A percentile compares a stretch with the other conserved stretches of the same genome.
Conservation (phyloP, 768 basidiomycete genomes). For the Boletellus ananas region DNA sequence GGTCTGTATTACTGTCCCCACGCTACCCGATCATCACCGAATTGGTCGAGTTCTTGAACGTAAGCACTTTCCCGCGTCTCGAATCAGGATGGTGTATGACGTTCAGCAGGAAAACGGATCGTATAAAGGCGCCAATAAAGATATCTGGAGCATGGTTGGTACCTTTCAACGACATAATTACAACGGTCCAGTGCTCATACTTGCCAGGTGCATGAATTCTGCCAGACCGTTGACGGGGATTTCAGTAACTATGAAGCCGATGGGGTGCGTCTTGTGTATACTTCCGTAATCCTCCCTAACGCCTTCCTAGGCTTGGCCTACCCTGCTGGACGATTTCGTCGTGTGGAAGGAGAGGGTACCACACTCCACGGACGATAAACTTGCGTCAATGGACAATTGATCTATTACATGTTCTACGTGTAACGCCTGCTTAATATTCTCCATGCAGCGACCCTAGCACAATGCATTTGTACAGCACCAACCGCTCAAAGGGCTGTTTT, state of each 20-base stretch:
- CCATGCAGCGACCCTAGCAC: slow-evolving; percentile 10
- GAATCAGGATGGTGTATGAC: not conserved
- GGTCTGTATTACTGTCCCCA: slow-evolving; percentile 70
- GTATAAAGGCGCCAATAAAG: slow-evolving; percentile 80
- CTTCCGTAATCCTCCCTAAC: slow-evolving; percentile 2
- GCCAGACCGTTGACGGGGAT: slow-evolving; percentile 53
- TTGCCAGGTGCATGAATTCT: slow-evolving; percentile 72
- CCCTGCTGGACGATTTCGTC: slow-evolving; percentile 76
- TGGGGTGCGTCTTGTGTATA: slow-evolving; percentile 48
- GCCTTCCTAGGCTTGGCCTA: slow-evolving; percentile 68
- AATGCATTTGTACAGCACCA: not conserved
- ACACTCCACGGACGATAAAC: not conserved
- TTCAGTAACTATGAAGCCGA: slow-evolving; percentile 71
- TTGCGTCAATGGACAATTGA: slow-evolving; percentile 6
- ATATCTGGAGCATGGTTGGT: slow-evolving; percentile 81
- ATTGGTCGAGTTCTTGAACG: slow-evolving; percentile 62
- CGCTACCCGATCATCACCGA: slow-evolving; percentile 65
- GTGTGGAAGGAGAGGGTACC: slow-evolving; percentile 48
- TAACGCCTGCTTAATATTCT: slow-evolving; percentile 15
- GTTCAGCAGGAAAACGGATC: slow-evolving; percentile 40
- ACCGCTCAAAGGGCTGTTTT: not conserved
- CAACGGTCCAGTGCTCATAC: not conserved
- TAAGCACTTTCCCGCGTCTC: slow-evolving; percentile 29
- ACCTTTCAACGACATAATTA: not conserved
- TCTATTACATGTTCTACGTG: slow-evolving; percentile 9